These are phyloP conservation scores for Debaryomyces tyrocola DNA, from an alignment of 805 yeast genomes.

Conservation along the genomic window DNA sequence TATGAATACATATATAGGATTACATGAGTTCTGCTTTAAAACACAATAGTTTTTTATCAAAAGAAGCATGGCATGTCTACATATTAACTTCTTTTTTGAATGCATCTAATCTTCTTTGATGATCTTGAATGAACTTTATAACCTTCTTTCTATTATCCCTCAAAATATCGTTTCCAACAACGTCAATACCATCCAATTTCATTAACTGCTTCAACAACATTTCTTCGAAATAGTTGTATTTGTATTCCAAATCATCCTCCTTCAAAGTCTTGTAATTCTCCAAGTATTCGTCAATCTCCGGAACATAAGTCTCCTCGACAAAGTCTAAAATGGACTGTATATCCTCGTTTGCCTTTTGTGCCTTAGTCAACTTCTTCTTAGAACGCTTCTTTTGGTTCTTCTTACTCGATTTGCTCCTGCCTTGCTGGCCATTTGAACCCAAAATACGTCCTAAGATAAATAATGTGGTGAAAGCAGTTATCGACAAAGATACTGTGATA, in stretches of 20 bases:
- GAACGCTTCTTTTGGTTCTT: conserved; percentile 14
- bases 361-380: conserved; percentile 33
- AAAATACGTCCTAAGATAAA: conserved; percentile 21
- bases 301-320: conserved; percentile 41
- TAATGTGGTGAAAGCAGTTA: conserved; percentile 29
- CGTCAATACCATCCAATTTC: conserved; percentile 65
- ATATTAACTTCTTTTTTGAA: conserved; percentile 30
- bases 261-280: conserved; percentile 24
- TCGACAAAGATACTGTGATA: conserved; percentile 31
- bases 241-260: conserved; percentile 41
- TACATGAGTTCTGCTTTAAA: background rate
- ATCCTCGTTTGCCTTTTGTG: conserved; percentile 39
- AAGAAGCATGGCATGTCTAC: background rate
- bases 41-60: background rate
- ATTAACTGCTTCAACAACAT: conserved; percentile 64
- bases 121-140: conserved; percentile 60
- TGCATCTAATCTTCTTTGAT: conserved; percentile 55
- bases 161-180: conserved; percentile 48
- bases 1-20: background rate
- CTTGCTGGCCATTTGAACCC: conserved; percentile 3
- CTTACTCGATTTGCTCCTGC: conserved; percentile 7
- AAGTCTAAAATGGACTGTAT: conserved; percentile 40
- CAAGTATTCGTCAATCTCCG: conserved; percentile 35
- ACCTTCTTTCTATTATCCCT: conserved; percentile 59
- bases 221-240: conserved; percentile 62